Evolutionary conservation across 1,284 basidiomycete species (phyloP).

Genomic region (Schizophyllum commune): DNA sequence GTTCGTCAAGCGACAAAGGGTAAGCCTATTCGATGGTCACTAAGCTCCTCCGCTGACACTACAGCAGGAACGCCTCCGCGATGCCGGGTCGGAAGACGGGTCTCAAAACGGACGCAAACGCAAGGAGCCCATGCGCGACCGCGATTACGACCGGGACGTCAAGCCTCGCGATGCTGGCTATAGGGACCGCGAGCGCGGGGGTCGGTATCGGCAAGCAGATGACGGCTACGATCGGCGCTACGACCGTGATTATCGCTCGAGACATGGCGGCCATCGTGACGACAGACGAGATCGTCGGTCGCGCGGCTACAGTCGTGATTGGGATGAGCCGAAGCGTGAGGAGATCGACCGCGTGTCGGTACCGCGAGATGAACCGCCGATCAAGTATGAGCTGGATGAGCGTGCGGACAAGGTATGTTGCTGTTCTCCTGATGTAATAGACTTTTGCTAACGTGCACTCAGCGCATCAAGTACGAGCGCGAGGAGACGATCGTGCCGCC

Average conservation of each 20-base stretch:
- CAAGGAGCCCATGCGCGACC: constrained; percentile 50
- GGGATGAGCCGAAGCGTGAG: constrained; percentile 11
- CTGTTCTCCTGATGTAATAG: constrained; percentile 4
- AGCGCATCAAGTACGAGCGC: constrained; percentile 51
- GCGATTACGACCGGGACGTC: constrained; percentile 35
- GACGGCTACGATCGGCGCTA: constrained; percentile 21
- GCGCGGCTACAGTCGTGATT: constrained; percentile 22
- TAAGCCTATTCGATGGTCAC: constrained; percentile 14
- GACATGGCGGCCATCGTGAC: constrained; percentile 24
- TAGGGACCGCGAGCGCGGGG: constrained; percentile 16
- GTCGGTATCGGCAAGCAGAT: constrained; percentile 8
- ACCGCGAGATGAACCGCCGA: constrained; percentile 32
- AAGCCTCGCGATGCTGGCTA: constrained; percentile 25
- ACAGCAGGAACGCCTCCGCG: constrained; percentile 64
- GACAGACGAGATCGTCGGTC: constrained; percentile 26
- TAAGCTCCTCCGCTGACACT: constrained; percentile 5
- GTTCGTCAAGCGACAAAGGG: constrained; percentile 83
- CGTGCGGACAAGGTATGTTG: constrained; percentile 57
- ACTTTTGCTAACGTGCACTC: constrained; percentile 12
- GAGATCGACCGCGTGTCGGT: constrained; percentile 25
- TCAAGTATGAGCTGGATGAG: constrained; percentile 25
- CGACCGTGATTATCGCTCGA: constrained; percentile 21
- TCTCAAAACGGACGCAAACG: constrained; percentile 69
- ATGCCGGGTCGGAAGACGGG: constrained; percentile 73
- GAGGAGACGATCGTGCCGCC: constrained; percentile 27